Evolutionary conservation across 1,284 basidiomycete genomes (phyloP).

Genomic region (Sanguinoderma infundibulare): DNA sequence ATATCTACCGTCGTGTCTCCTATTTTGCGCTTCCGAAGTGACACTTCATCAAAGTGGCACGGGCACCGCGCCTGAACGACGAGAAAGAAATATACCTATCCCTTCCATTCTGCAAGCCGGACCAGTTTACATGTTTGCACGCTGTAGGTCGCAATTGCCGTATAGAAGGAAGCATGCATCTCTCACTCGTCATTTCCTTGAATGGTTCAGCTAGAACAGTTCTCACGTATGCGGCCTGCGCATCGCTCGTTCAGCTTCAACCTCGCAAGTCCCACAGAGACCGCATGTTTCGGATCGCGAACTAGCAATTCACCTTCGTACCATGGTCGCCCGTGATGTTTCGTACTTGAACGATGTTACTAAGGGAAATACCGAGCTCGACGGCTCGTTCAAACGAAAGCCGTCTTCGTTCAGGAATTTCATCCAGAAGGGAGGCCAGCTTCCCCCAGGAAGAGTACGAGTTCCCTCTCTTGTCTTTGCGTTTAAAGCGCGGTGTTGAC

Average conservation of each 20-base stretch:
- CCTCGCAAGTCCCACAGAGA: not conserved
- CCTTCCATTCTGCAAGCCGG: no score
- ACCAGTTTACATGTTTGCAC: not conserved
- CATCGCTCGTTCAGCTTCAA: not conserved
- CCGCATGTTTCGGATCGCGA: not conserved
- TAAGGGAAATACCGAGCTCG: not conserved
- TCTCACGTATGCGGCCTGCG: not conserved
- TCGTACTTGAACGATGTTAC: slow-evolving; percentile 2
- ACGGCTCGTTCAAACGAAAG: slow-evolving; percentile 12
- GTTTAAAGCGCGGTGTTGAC: not conserved
- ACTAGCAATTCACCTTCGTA: not conserved
- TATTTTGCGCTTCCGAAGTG: no score
- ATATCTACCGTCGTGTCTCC: no score
- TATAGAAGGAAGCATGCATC: not conserved
- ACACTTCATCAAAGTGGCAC: no score
- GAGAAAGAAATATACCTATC: no score
- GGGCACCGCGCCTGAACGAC: no score
- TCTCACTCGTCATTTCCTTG: not conserved
- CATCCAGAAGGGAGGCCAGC: slow-evolving; percentile 77
- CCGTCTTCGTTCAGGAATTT: slow-evolving; percentile 72
- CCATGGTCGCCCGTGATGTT: slow-evolving; percentile 1
- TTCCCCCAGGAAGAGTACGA: slow-evolving; percentile 82
- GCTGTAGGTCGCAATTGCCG: not conserved
- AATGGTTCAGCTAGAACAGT: not conserved
- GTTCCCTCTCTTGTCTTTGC: slow-evolving; percentile 28